These are phyloP conservation scores for Phanerodontia chrysosporium DNA, from an alignment of 768 basidiomycete species.

Conservation along the genomic window DNA sequence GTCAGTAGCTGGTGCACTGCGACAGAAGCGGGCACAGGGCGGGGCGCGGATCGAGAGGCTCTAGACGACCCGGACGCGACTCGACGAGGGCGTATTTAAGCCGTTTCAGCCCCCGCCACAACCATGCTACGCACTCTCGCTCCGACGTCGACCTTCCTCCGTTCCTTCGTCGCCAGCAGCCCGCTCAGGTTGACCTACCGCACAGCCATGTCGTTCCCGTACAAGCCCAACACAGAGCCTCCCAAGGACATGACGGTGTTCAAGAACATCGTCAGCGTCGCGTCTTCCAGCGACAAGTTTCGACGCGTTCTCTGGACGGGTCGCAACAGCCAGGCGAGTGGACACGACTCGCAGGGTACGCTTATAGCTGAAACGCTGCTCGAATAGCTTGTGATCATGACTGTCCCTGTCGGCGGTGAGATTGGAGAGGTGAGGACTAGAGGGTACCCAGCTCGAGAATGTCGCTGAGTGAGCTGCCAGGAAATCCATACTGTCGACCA, in stretches of 20 bases:
- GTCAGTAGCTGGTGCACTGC: not conserved
- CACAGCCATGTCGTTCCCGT: conserved; percentile 13
- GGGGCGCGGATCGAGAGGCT: not conserved
- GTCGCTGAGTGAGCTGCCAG: not conserved
- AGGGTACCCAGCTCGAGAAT: not conserved
- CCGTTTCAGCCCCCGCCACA: not conserved
- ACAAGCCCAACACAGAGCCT: conserved; percentile 25
- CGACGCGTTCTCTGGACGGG: conserved; percentile 25
- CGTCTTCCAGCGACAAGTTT: conserved; percentile 25
- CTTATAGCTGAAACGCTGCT: not conserved
- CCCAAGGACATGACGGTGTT: conserved; percentile 23
- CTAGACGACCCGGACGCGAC: not conserved
- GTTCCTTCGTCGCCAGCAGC: not conserved
- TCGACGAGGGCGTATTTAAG: not conserved
- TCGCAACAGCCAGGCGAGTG: conserved; percentile 22
- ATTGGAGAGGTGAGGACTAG: conserved; percentile 21
- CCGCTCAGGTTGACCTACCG: not conserved
- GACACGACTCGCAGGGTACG: not conserved
- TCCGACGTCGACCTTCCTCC: not conserved
- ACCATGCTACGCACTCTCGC: conserved; percentile 4
- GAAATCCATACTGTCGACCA: conserved; percentile 26
- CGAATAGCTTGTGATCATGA: conserved; percentile 25
- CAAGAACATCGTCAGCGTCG: conserved; percentile 20
- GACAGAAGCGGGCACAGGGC: not conserved
- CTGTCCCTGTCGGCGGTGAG: conserved; percentile 24